phyloP scores from a whole-genome alignment of 768 basidiomycete genomes.

The Termitomyces titanicus region DNA sequence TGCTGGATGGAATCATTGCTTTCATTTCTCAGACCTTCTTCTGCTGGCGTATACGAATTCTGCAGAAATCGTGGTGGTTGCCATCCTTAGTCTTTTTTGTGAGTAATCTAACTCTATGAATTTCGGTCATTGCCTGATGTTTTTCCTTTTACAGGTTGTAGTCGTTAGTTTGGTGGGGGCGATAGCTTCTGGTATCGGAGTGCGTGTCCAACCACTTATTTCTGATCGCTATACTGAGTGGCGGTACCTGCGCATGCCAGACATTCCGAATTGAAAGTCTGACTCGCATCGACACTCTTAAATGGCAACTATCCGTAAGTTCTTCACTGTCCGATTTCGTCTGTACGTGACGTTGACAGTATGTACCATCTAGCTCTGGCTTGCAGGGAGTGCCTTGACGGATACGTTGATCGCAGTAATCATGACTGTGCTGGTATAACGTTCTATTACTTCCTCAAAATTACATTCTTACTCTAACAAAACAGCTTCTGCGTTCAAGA shows the following conservation, averaged over 20 bases:
- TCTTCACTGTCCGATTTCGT: not conserved
- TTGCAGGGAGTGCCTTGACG: constrained; percentile 10
- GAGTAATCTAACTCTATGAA: not conserved
- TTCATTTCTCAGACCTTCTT: constrained; percentile 8
- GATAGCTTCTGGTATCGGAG: constrained; percentile 8
- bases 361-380: constrained; percentile 9
- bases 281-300: constrained; percentile 3
- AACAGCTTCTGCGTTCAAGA: constrained; percentile 9
- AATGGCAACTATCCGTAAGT: constrained; percentile 12
- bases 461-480: not conserved
- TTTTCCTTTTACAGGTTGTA: not conserved
- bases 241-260: not conserved
- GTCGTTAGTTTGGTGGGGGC: constrained; percentile 4
- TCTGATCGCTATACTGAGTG: not conserved
- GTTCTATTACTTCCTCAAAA: not conserved
- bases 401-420: constrained; percentile 11
- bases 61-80: too few relatives aligned
- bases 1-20: constrained; percentile 12
- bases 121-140: not conserved
- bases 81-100: too few relatives aligned
- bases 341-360: not conserved
- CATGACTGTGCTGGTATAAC: too few relatives aligned
- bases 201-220: not conserved
- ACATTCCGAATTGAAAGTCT: constrained; percentile 3
- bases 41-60: constrained; percentile 9